Evolutionary conservation across 23 red algal species (phyloP), one percentile per base, ranked within the genome.

Genomic region (Gracilaria vermiculophylla): DNA sequence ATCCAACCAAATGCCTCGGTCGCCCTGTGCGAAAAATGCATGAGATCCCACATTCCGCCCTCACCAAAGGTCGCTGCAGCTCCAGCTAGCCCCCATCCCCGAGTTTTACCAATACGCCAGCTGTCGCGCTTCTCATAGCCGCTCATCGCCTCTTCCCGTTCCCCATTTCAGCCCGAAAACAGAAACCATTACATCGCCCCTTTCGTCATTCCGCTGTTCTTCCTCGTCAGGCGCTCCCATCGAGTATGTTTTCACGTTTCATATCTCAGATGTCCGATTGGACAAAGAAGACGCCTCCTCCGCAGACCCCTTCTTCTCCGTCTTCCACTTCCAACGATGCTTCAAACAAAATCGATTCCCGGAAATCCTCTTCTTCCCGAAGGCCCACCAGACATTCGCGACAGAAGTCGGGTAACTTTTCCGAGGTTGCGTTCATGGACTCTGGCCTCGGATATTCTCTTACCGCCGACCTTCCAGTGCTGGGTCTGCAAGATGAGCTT

Each of bases 371-470:
- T 8, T 5, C 76, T 15, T 50, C 76, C 6, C 53, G 50, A 58
- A 79, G 20, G 10, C 1, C 33, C 31, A 21, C 76, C 17, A 49
- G 41, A 2, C 84, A 88, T 70, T 39, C 42, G 27, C 84, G 84
- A n/a, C 66, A 76, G 29, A 58, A 60, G 40, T 88, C 84, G 27
- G 73, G 70, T 6, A 89, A 87, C 69, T 95, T 95, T 65, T 90
- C 85, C 7, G 94, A 95, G 82, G 69, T 73, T 9, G 94, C 91
- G 16, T 86, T 95, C 74, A 84, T 89, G 82, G 94, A 95, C 78
- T 91, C 87, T 48, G 94, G 94, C 10, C 81, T 95, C 48, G 87
- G 87, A 47, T 77, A 78, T 61, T 83, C 85, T 37, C 82, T 86
- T 14, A 91, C 86, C 7, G 66, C 80, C 73, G 72, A 82, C 20